Evolutionary conservation across 495 filamentous ascomycete genomes (phyloP).

Genomic region (Ascodesmis nigricans): DNA sequence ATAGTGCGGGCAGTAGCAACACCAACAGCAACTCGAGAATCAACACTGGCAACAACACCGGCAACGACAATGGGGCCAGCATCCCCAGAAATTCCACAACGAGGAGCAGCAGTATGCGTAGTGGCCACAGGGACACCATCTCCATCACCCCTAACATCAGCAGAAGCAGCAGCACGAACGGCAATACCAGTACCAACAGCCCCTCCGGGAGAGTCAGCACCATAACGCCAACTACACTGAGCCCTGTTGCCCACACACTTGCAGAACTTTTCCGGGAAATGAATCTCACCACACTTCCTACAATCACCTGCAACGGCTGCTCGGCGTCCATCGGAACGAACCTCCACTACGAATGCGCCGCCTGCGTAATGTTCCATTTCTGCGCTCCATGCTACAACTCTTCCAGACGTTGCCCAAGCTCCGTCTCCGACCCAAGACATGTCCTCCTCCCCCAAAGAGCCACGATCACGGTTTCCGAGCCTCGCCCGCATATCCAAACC

Average conservation of each 20-base stretch:
- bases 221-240: background rate
- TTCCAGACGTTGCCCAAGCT: background rate
- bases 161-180: no score
- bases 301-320: conserved; percentile 1
- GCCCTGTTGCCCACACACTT: background rate
- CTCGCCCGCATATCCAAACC: no score
- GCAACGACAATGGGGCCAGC: no score
- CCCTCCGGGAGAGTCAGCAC: background rate
- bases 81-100: no score
- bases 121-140: background rate
- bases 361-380: conserved; percentile 1
- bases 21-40: no score
- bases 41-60: no score
- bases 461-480: no score
- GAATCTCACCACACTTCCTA: background rate
- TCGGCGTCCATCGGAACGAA: background rate
- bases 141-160: no score
- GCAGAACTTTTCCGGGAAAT: background rate
- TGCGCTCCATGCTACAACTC: background rate
- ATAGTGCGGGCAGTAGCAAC: no score
- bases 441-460: no score
- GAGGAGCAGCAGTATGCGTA: background rate
- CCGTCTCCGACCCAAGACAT: no score
- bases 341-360: conserved; percentile 3
- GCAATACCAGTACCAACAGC: background rate